A percentile compares a stretch with the other conserved stretches of the same genome.
These are phyloP conservation scores for Samsoniella hepiali DNA, from an alignment of 2,329 filamentous ascomycete species.

Conservation along the genomic window DNA sequence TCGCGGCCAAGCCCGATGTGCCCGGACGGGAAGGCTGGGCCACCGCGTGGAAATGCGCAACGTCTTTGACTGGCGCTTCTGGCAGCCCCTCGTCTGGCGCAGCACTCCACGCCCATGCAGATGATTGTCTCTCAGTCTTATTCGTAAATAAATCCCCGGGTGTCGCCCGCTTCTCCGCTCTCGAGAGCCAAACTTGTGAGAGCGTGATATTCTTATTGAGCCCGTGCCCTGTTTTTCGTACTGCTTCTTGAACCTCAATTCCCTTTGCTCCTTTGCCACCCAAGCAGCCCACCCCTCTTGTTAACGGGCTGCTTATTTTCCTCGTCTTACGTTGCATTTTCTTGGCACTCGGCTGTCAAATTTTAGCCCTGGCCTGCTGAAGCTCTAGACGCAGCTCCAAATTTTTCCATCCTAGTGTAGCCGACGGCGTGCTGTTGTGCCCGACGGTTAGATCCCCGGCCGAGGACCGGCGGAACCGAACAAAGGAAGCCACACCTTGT, in stretches of 20 bases:
- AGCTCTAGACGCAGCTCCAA: neutral
- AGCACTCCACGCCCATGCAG: slow-evolving; percentile 13
- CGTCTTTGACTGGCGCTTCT: neutral
- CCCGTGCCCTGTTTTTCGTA: neutral
- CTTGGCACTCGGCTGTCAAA: neutral
- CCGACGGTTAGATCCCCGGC: neutral
- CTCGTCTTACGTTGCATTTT: neutral
- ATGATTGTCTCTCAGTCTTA: slow-evolving; percentile 1
- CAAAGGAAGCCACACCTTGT: neutral
- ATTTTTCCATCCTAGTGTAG: neutral
- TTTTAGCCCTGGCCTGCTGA: neutral
- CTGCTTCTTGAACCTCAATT: neutral
- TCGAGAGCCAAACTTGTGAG: neutral
- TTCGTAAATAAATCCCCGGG: neutral
- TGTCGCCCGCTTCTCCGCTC: slow-evolving; percentile 2
- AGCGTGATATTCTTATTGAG: neutral
- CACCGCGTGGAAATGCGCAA: slow-evolving; percentile 1
- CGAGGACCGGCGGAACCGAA: too few relatives aligned
- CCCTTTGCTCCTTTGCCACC: neutral
- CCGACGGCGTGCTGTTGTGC: neutral
- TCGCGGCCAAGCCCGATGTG: neutral
- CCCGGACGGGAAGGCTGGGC: neutral
- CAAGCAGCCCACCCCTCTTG: neutral
- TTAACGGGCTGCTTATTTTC: neutral
- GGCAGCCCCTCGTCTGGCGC: neutral